A percentile compares a stretch with the other conserved stretches of the same genome.
phyloP scores from a whole-genome alignment of 2,329 filamentous ascomycete species.

The Alternaria conjuncta region DNA sequence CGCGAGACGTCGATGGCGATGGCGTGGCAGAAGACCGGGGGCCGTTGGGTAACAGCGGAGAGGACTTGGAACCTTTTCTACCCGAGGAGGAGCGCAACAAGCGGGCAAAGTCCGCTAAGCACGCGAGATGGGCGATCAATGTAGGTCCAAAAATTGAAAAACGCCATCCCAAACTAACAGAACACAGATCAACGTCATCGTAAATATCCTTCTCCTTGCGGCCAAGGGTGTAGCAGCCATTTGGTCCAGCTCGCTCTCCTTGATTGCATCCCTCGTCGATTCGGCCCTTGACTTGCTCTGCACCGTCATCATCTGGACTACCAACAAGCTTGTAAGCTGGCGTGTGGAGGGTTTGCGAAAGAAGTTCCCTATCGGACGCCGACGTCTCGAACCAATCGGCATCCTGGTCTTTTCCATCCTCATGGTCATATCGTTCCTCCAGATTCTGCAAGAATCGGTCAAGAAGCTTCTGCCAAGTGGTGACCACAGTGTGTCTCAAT shows the following conservation, averaged over 20 bases:
- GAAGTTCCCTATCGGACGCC: slow-evolving; percentile 61
- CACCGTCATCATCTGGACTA: slow-evolving; percentile 67
- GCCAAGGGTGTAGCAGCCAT: slow-evolving; percentile 64
- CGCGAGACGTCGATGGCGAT: slow-evolving; percentile 62
- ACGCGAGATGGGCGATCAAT: slow-evolving; percentile 65
- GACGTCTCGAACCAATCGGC: slow-evolving; percentile 65
- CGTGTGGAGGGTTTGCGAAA: slow-evolving; percentile 57
- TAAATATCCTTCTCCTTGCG: slow-evolving; percentile 63
- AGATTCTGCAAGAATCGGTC: slow-evolving; percentile 67
- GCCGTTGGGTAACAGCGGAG: slow-evolving; percentile 56
- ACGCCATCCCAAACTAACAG: slow-evolving; percentile 3
- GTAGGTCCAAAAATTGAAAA: slow-evolving; percentile 29
- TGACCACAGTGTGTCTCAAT: slow-evolving; percentile 56
- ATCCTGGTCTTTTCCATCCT: slow-evolving; percentile 68
- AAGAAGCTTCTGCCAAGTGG: slow-evolving; percentile 61
- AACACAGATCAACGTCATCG: slow-evolving; percentile 62
- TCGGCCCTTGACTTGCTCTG: slow-evolving; percentile 67
- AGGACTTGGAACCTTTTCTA: slow-evolving; percentile 61
- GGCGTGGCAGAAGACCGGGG: slow-evolving; percentile 62
- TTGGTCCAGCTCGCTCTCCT: slow-evolving; percentile 64
- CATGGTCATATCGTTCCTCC: slow-evolving; percentile 68
- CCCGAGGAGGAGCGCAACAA: slow-evolving; percentile 61
- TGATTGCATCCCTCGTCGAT: slow-evolving; percentile 68
- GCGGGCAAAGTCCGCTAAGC: slow-evolving; percentile 54
- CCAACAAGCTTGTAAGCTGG: slow-evolving; percentile 66